Conservation (phyloP, 2,329 filamentous ascomycete genomes). For the Tolypocladium guangdongense region DNA sequence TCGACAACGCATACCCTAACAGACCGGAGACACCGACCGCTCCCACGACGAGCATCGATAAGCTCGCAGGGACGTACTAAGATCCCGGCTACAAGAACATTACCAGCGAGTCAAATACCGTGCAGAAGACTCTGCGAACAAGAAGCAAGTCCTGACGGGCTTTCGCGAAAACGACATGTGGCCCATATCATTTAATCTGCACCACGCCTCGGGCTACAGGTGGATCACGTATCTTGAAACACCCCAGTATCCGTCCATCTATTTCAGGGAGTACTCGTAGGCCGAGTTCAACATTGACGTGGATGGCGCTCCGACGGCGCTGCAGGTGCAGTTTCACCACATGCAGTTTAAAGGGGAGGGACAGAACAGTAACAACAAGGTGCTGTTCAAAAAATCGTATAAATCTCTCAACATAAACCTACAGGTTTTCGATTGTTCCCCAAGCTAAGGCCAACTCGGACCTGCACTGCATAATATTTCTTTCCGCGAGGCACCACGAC, state of each 20-base stretch:
- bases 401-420: no score
- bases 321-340: not conserved
- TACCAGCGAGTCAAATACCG: not conserved
- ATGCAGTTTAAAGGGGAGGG: not conserved
- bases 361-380: not conserved
- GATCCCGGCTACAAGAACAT: not conserved
- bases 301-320: not conserved
- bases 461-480: no score
- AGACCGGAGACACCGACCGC: not conserved
- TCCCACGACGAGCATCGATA: not conserved
- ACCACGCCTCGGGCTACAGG: slow-evolving; percentile 17
- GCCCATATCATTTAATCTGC: slow-evolving; percentile 5
- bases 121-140: slow-evolving; percentile 8
- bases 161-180: slow-evolving; percentile 9
- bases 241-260: not conserved
- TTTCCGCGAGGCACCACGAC: no score
- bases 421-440: no score
- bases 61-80: not conserved
- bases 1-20: not conserved
- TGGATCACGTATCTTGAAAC: slow-evolving; percentile 12
- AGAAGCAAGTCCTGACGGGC: slow-evolving; percentile 11
- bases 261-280: not conserved
- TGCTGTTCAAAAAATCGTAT: not conserved
- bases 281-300: not conserved
- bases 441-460: no score